Evolutionary conservation across 2,329 filamentous ascomycete species (phyloP), one percentile per base, ranked within the genome.

Genomic region (Penicillium sp.): DNA sequence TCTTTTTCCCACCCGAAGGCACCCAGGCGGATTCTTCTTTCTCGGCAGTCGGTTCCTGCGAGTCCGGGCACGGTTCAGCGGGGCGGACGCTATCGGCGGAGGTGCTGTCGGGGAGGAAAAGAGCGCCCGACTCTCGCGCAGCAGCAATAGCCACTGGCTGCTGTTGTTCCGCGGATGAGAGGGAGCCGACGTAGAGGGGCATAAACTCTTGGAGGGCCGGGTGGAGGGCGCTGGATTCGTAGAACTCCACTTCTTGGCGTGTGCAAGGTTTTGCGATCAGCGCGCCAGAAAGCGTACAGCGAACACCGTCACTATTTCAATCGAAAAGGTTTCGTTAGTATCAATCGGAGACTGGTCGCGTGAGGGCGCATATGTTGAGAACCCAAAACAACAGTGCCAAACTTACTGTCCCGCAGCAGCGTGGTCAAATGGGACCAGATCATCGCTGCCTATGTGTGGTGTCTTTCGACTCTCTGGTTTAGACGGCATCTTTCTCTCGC

Each of bases 201-300:
- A 97, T 93, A 65, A 93, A 83, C 22, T 87, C 83, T 47, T 86
- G 83, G 66, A 97, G 90, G 2, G 87, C 84, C 29, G 86, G 84
- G 68, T 96, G 88, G 21, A 81, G 75, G 32, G 82, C 74, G 27
- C 86, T 87, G 38, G 85, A 84, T 71, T 96, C 85, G 79, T 99
- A 99, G 74, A 99, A 99, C 42, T 86, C 82, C 65, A 97, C 85
- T 76, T 99, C 94, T 59, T 86, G 81, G 58, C 85, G 77, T 0
- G 90, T 96, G 73, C 93, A 97, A 16, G 94, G 94, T 75, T 99
- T 99, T 70, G 97, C 90, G 71, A 99, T 89, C 32, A 97, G 80
- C 59, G 88, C 85, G 70, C 94, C 94, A 49, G 90, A 86, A 51
- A 83, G 80, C 68, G 96, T 91, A 69, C 88, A 92, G 65, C 96